Conservation (phyloP, 345 rosid species). For the Sapria himalayana region DNA sequence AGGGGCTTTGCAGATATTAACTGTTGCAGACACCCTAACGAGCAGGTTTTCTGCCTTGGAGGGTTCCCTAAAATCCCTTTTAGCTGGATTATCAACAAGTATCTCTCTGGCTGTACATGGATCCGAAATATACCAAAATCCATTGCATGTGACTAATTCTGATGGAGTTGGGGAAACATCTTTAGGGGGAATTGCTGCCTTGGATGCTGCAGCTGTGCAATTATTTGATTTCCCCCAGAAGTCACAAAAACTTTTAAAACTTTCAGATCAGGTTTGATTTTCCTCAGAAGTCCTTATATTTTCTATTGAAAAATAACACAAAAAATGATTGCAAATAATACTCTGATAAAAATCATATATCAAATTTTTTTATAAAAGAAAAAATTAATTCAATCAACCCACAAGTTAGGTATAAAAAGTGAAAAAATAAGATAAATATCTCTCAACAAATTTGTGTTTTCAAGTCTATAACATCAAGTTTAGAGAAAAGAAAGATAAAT, state of each 20-base stretch:
- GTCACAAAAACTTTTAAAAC: slow-evolving; percentile 63
- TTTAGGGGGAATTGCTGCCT: slow-evolving; percentile 58
- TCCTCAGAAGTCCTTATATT: not conserved
- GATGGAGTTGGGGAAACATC: slow-evolving; percentile 32
- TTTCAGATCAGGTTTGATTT: slow-evolving; percentile 76
- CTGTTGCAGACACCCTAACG: slow-evolving; percentile 86
- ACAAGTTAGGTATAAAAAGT: too few species aligned
- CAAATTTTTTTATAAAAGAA: too few species aligned
- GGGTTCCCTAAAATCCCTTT: slow-evolving; percentile 81
- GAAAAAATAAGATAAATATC: too few species aligned
- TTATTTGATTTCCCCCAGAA: slow-evolving; percentile 74
- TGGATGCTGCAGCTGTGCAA: slow-evolving; percentile 76
- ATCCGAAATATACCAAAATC: slow-evolving; percentile 53
- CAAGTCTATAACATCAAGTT: too few species aligned
- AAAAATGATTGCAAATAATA: too few species aligned
- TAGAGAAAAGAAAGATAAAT: too few species aligned
- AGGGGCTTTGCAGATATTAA: slow-evolving; percentile 85
- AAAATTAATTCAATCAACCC: too few species aligned
- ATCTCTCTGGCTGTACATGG: slow-evolving; percentile 58
- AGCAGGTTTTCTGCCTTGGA: slow-evolving; percentile 91
- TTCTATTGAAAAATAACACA: too few species aligned
- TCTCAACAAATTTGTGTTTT: too few species aligned
- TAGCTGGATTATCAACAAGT: slow-evolving; percentile 76
- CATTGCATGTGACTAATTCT: slow-evolving; percentile 21
- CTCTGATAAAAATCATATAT: too few species aligned